phyloP scores from a whole-genome alignment of 352 stramenopile species.

The Globisporangium cystogenes region DNA sequence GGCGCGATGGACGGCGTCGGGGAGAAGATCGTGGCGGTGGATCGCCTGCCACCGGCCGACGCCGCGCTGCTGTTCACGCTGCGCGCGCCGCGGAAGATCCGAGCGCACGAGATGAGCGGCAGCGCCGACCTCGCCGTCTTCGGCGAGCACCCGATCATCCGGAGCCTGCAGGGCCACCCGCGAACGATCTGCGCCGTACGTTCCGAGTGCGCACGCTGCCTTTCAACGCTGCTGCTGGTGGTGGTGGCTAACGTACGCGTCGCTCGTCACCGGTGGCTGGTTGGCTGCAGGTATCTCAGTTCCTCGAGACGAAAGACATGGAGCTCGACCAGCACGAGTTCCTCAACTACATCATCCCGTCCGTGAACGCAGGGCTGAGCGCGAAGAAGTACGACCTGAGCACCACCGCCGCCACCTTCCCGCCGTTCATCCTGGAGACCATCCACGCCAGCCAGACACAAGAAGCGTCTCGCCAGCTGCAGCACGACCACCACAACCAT shows the following conservation, averaged over 20 bases:
- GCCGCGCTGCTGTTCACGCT: slow-evolving; percentile 73
- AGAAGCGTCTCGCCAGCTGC: slow-evolving; percentile 16
- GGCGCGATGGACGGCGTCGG: slow-evolving; percentile 73
- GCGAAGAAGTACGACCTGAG: slow-evolving; percentile 24
- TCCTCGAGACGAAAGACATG: slow-evolving; percentile 81
- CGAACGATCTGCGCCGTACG: slow-evolving; percentile 66
- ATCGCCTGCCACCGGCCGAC: slow-evolving; percentile 54
- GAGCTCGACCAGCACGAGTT: slow-evolving; percentile 80
- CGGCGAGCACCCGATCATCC: slow-evolving; percentile 59
- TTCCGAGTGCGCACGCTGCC: background rate
- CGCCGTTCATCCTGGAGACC: slow-evolving; percentile 10
- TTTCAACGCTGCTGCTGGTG: background rate
- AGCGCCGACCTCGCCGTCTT: slow-evolving; percentile 55
- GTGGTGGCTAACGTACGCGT: background rate
- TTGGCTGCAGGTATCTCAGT: slow-evolving; percentile 54
- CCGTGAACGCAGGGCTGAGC: slow-evolving; percentile 65
- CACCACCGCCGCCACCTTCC: background rate
- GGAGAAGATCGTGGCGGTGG: slow-evolving; percentile 72
- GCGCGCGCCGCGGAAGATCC: slow-evolving; percentile 65
- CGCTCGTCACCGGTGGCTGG: background rate
- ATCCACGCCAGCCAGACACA: slow-evolving; percentile 1
- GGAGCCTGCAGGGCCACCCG: slow-evolving; percentile 52
- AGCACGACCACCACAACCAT: slow-evolving; percentile 20
- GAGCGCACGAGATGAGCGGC: slow-evolving; percentile 74
- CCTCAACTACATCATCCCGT: slow-evolving; percentile 76